Evolutionary conservation across 2,329 filamentous ascomycete species (phyloP).

Genomic region (Pleomassaria siparia): DNA sequence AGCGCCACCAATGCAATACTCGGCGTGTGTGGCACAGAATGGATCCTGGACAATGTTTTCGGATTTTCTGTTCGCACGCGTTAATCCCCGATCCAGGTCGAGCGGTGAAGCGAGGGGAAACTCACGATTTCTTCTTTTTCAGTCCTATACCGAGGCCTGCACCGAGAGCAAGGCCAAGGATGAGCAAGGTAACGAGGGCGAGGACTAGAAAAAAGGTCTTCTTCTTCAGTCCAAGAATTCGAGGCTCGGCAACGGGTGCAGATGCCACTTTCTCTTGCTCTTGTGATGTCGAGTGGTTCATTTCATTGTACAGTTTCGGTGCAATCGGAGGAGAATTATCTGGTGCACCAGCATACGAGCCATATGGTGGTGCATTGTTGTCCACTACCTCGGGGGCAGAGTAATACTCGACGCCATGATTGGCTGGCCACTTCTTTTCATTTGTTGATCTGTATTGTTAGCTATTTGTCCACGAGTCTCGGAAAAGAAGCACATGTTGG

Average conservation of each 20-base stretch:
- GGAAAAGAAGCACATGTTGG: neutral
- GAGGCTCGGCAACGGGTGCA: neutral
- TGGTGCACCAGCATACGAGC: neutral
- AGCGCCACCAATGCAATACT: conserved; percentile 43
- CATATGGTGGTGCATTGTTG: neutral
- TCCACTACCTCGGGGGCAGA: neutral
- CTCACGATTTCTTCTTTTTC: conserved; percentile 17
- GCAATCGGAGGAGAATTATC: neutral
- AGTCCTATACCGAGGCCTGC: conserved; percentile 37
- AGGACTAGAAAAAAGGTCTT: conserved; percentile 4
- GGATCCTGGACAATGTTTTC: conserved; percentile 14
- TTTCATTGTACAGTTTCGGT: neutral
- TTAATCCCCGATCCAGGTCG: conserved; percentile 16
- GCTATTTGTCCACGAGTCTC: neutral
- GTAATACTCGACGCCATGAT: neutral
- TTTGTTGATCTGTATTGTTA: neutral
- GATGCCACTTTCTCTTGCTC: neutral
- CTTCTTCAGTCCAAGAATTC: neutral
- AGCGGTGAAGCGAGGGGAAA: too few species aligned
- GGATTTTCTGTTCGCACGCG: neutral
- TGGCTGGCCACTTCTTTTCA: neutral
- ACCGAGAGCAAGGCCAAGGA: conserved; percentile 28
- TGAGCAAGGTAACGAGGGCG: conserved; percentile 25
- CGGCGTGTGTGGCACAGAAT: conserved; percentile 28
- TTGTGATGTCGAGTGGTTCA: neutral